Base-by-base conservation (phyloP, 2,329 filamentous ascomycete species). In the Diaporthe ilicicola region DNA sequence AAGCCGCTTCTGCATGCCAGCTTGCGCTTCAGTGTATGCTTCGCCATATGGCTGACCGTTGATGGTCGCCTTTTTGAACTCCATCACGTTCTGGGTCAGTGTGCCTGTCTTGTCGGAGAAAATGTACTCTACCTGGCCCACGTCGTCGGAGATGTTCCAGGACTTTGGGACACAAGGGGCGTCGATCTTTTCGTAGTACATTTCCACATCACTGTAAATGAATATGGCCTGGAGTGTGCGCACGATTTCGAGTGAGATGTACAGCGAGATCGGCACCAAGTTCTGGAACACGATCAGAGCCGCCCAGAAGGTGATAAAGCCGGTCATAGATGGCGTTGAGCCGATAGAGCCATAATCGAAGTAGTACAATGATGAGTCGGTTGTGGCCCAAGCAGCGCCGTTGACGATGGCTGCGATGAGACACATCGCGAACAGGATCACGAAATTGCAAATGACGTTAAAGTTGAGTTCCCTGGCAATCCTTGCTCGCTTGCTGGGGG, bases 51-150 rank as follows among this genome's bases (percentile, higher is more conserved):
- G 91, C 72, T 96, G 89, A n/a, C 95, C 95, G 77, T 98, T 98
- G 82, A 99, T 92, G 0, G 95, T 97, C 69, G 93, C 94, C 82
- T 99, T 99, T 82, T 98, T 99, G 89, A 98, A 99, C 81, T 99
- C 97, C 96, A 97, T 97, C 67, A 97, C 93, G 79, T 97, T 97
- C 77, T 97, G 94, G 0, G 94, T 97, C 74, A 97, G 83, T 2
- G 94, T 97, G 71, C 94, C 94, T 0, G 94, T 97, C 83, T 97
- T 97, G 85, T 97, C 94, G 0, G 94, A 98, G 82, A 99, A 99
- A 75, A 99, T 97, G 84, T 98, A 99, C 82, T 98, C 96, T 73
- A 99, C 97, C 82, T 99, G 96, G 15, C 96, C 96, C 56, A 99
- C 87, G 77, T 99, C 97, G 78, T 99, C 96, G 0, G 95, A 98